Evolutionary conservation across 768 basidiomycete genomes (phyloP), one percentile per base, ranked within the genome.

Genomic region (Leccinellum albellum): DNA sequence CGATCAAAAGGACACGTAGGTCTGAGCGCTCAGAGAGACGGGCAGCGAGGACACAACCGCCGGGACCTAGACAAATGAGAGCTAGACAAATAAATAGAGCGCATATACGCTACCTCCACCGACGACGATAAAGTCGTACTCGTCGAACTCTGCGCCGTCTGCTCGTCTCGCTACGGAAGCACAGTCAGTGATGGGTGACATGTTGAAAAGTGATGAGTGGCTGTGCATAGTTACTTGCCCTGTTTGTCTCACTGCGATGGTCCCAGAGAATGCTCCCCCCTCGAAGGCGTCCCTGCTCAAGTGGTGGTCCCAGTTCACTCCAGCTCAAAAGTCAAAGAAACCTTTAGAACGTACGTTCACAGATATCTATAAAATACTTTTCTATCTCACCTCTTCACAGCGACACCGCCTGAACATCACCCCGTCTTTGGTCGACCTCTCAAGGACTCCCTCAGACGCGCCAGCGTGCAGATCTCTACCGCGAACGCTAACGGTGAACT

Each of bases 401-500:
- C 55, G 15, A 31, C 73, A 67, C 66, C 59, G 56, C 70, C 69
- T 58, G 76, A 74, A 59, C 66, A 69, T 61, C 76, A 76, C 69
- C 75, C 80, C 7, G 93, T 98, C 29, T 98, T 98, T 66, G 90
- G 89, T 5, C 88, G 84, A 56, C 86, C 93, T 2, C 82, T 98
- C 66, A 82, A 82, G 64, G 91, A 95, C 67, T 89, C 88, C 59
- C 76, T 98, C 63, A 81, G 81, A 64, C 89, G 88, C 70, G 96
- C 96, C 15, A 89, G 84, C 64, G 96, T 97, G 1, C 94, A 95
- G 68, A 96, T 98, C 69, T 92, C 89, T 10, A 96, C 94, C 14
- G 87, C 91, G 6, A 89, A 88, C 57, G 79, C 87, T 12, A 83
- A 83, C 58, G 93, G 93, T 8, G 85, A 90, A 61, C 79, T 92